Base-by-base conservation (phyloP, 2,329 filamentous ascomycete genomes). In the Apiospora aurea region DNA sequence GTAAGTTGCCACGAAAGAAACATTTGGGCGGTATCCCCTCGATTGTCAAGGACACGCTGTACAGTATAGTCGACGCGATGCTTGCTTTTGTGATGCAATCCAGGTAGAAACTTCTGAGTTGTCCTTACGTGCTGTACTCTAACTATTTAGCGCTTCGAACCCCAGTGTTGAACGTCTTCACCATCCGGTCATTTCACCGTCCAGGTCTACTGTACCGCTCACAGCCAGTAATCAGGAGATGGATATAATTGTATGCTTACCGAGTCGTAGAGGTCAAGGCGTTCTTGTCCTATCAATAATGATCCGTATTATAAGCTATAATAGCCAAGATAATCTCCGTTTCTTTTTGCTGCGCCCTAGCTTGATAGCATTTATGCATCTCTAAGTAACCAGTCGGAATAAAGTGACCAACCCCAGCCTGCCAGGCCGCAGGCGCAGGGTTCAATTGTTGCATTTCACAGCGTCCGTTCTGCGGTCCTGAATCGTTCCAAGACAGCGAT, bases 401-500 rank as follows among this genome's bases (percentile, higher is more conserved):
- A 21, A 38, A 61, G 16, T 13, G 29, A 38, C 26, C 53, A 21
- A 18, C 53, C 29, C 53, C 53, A 21, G 53, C 26, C 26, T 29
- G 26, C 26, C 26, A 29, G 26, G 26, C 26, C 26, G 26, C 26
- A 29, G 16, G 5, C 4, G 38, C 29, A 61, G 53, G 53, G 53
- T 38, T 61, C 29, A 34, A 38, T 21, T 21, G 53, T 61, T 38
- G 53, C 18, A 64, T 38, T 18, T 64, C 21, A n/a, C 57, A 14
- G 29, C 34, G 34, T 41, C 57, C 57, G 34, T 64, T 61, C 53
- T 34, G 29, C 29, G 34, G 21, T 61, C 53, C 16, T 34, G 53
- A 61, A 61, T 21, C 26, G 53, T 61, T 61, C 26, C 53, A 61
- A 34, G 21, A 61, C 57, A 16, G 34, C 57, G 29, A 64, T 64